These are phyloP conservation scores for Thalassiosira oceanica DNA, from an alignment of 352 stramenopile genomes.

Conservation along the genomic window DNA sequence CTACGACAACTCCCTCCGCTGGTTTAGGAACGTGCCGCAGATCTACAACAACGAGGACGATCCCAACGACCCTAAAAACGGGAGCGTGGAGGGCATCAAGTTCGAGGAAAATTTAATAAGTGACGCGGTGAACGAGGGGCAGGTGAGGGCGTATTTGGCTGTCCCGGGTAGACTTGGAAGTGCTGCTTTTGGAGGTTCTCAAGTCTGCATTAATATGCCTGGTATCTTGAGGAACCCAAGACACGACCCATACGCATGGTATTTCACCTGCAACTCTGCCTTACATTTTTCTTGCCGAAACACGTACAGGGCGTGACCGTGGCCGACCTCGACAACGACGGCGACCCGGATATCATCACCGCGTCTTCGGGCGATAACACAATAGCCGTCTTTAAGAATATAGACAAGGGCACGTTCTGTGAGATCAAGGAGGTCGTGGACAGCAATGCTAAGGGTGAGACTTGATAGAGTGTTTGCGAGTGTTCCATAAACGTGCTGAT, in stretches of 20 bases:
- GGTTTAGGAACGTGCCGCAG: constrained; percentile 32
- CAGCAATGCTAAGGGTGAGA: too few species aligned
- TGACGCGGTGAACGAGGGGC: constrained; percentile 14
- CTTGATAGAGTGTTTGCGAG: too few species aligned
- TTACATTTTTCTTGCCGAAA: too few species aligned
- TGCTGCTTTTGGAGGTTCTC: too few species aligned
- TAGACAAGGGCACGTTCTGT: constrained; percentile 18
- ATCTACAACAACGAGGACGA: constrained; percentile 18
- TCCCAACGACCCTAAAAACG: constrained; percentile 13
- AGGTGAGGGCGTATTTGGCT: too few species aligned
- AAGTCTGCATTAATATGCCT: too few species aligned
- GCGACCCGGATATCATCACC: constrained; percentile 27
- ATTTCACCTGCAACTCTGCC: too few species aligned
- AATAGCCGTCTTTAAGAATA: constrained; percentile 35
- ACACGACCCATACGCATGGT: too few species aligned
- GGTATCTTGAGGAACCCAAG: too few species aligned
- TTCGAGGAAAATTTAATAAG: constrained; percentile 38
- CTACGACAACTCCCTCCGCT: constrained; percentile 21
- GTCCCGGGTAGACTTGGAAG: too few species aligned
- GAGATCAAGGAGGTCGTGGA: constrained; percentile 35
- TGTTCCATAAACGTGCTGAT: too few species aligned
- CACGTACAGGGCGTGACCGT: constrained; percentile 30
- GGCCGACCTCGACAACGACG: constrained; percentile 40
- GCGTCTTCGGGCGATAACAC: constrained; percentile 45
- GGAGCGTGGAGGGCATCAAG: constrained; percentile 10